A percentile compares a stretch with the other conserved stretches of the same genome.
phyloP scores from a whole-genome alignment of 495 filamentous ascomycete species.

The Penicillium flavigenum region DNA sequence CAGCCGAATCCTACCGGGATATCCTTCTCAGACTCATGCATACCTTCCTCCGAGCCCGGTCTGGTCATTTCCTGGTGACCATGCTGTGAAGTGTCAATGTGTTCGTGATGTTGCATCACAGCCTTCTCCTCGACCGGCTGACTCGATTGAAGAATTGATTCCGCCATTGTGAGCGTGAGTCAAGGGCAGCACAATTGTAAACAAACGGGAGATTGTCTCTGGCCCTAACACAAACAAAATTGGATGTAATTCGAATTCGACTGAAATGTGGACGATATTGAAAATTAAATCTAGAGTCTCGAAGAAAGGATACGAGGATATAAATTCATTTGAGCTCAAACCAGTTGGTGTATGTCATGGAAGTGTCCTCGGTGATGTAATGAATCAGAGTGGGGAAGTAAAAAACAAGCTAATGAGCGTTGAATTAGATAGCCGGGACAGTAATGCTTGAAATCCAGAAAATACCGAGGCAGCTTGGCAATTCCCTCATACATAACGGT shows the following conservation, averaged over 20 bases:
- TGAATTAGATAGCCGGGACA: constrained; percentile 25
- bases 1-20: constrained; percentile 14
- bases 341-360: not conserved
- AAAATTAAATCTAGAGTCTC: not conserved
- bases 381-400: constrained; percentile 11
- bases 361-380: constrained; percentile 2
- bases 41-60: constrained; percentile 19
- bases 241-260: not conserved
- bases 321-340: not conserved
- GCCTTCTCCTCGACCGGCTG: constrained; percentile 32
- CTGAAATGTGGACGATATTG: not conserved
- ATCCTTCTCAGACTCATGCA: constrained; percentile 26
- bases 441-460: constrained; percentile 20
- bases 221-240: constrained; percentile 2
- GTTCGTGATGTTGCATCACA: constrained; percentile 15
- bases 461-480: constrained; percentile 34
- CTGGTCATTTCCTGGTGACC: constrained; percentile 31
- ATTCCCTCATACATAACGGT: constrained; percentile 3
- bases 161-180: constrained; percentile 18
- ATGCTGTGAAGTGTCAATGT: constrained; percentile 19
- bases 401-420: not conserved
- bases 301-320: not conserved
- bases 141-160: constrained; percentile 19
- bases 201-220: not conserved
- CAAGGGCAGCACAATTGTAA: not conserved